These are phyloP conservation scores for Theileria equi DNA, from an alignment of 169 alveolate species.

Conservation along the genomic window DNA sequence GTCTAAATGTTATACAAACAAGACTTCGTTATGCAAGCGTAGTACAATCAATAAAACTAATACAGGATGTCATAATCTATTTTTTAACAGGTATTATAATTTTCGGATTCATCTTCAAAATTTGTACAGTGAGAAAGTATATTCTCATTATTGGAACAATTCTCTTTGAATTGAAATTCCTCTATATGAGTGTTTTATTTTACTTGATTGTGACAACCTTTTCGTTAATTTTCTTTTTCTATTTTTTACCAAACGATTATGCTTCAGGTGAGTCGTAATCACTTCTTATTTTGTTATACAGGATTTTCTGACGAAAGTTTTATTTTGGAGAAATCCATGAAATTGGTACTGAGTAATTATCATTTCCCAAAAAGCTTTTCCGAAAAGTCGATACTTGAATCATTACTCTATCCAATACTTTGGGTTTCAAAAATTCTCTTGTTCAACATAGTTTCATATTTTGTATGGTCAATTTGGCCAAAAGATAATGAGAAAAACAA, in stretches of 20 bases:
- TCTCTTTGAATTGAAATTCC: slow-evolving; percentile 6
- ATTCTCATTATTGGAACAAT: not conserved
- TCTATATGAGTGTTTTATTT: slow-evolving; percentile 1
- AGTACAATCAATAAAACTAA: no score
- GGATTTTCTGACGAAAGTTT: slow-evolving; percentile 32
- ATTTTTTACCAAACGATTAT: slow-evolving; percentile 32
- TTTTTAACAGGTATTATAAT: not conserved
- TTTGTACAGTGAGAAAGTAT: slow-evolving; percentile 3
- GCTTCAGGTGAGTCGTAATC: slow-evolving; percentile 10
- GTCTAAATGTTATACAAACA: no score
- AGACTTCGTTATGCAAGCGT: no score
- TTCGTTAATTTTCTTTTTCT: slow-evolving; percentile 27
- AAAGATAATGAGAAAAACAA: slow-evolving; percentile 22
- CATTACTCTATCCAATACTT: slow-evolving; percentile 34
- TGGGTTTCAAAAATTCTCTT: slow-evolving; percentile 27
- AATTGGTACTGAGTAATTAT: slow-evolving; percentile 17
- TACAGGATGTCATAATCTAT: no score
- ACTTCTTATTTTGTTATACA: not conserved
- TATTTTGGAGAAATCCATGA: slow-evolving; percentile 1
- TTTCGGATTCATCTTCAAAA: slow-evolving; percentile 7
- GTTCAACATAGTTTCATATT: slow-evolving; percentile 16
- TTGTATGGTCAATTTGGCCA: slow-evolving; percentile 65
- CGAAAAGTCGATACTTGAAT: slow-evolving; percentile 11
- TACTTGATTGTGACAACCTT: slow-evolving; percentile 8
- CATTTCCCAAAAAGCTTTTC: slow-evolving; percentile 17